Evolutionary conservation across 257 asterid genomes (phyloP), one percentile per base, ranked within the genome.

Genomic region (Petrea volubilis): DNA sequence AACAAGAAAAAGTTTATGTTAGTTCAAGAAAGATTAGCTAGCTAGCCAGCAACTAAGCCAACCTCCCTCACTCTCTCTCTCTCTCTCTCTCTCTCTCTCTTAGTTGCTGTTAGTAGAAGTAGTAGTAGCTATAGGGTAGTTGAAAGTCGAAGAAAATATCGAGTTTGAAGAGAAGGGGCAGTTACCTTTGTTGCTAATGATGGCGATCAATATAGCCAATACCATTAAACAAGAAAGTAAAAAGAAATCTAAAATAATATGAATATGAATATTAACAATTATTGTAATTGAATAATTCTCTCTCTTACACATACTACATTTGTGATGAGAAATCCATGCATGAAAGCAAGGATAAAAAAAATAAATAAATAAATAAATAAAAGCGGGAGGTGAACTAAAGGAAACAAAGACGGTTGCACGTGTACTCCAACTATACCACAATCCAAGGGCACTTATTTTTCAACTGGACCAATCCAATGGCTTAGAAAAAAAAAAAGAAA

Each of bases 81-180:
- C 40, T 24, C 29, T 23, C 17, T 65, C 49, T 36, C 60, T 40
- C 41, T 53, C 36, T 76, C 28, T 60, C 41, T 69, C 41, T 60
- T 13, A 7, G 59, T 52, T 38, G 66, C 38, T 62, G 41, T 64
- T 40, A 29, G 40, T 74, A 70, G 83, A 28, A 74, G 75, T 52
- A 63, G 77, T 40, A 64, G 80, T 70, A 75, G 84, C 72, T 60
- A 41, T 67, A 74, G 65, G 69, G 75, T 79, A 60, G 84, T 79
- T 79, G 83, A 75, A 75, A 74, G 78, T 60, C 71, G 69, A 79
- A 79, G 83, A 78, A 74, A 72, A 69, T 53, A 64, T 78, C 62
- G 57, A 52, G 44, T 76, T 29, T 78, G 60, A 62, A 73, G 68
- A 34, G 73, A 61, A 64, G 80, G 71, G 81, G 66, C 62, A 31